A percentile compares a stretch with the other conserved stretches of the same genome.
Conservation (phyloP, 441 rosid species). For the Melastoma candidum region DNA sequence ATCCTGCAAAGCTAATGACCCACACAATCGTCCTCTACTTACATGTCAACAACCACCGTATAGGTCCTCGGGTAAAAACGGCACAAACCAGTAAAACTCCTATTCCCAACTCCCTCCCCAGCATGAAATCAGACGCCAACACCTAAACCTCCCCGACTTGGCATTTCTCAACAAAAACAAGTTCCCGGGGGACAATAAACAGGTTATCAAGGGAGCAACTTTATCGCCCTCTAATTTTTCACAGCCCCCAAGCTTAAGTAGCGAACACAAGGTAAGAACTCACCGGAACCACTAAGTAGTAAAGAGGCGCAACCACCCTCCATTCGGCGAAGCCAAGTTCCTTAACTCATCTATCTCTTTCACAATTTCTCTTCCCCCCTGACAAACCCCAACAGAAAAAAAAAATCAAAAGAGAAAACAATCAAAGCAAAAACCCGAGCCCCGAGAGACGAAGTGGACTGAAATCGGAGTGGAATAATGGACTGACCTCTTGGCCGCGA, state of each 20-base stretch:
- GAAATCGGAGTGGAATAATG: not conserved
- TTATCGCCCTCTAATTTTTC: conserved; percentile 2
- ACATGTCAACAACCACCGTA: not conserved
- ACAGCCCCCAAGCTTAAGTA: conserved; percentile 12
- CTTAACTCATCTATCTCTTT: conserved; percentile 50
- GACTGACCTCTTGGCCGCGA: conserved; percentile 18
- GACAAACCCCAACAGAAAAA: conserved; percentile 9
- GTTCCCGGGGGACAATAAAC: too few relatives aligned
- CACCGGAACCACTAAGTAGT: conserved; percentile 89
- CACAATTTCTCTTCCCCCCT: conserved; percentile 44
- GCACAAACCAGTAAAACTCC: not conserved
- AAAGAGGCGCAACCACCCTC: conserved; percentile 99
- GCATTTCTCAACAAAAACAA: too few relatives aligned
- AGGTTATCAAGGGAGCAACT: too few relatives aligned
- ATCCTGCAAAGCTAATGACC: too few relatives aligned
- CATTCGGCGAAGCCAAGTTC: conserved; percentile 85
- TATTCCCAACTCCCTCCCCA: not conserved
- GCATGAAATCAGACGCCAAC: too few relatives aligned
- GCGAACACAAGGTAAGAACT: conserved; percentile 23
- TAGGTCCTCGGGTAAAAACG: too few relatives aligned
- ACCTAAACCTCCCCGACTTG: too few relatives aligned
- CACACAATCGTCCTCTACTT: too few relatives aligned
- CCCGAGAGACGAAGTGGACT: not conserved
- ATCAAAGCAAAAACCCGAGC: conserved; percentile 1
- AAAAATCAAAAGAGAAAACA: conserved; percentile 8